Base-by-base conservation (phyloP, 2,329 filamentous ascomycete species). In the Fusarium phyllophilum region DNA sequence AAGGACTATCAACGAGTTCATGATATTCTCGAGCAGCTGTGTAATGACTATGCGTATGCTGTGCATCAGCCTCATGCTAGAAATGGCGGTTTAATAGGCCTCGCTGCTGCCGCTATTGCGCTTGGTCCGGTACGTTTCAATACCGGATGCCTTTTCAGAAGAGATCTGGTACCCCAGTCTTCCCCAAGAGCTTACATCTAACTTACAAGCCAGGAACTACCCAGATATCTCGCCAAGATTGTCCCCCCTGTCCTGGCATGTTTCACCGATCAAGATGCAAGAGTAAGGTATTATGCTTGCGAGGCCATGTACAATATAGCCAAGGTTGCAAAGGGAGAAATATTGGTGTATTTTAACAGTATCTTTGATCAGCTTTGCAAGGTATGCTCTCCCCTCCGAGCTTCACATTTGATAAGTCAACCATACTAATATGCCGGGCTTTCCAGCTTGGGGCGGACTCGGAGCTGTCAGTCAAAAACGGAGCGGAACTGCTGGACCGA, bases 241-340 rank as follows among this genome's bases (percentile, higher is more conserved):
- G 96, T 99, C 1, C 96, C 96, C 51, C 97, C 97, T 7, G 96
- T 99, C 10, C 89, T 99, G 51, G 96, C 96, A 59, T 99, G 97
- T 86, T 99, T 99, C 83, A 94, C 94, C 66, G 97, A 99, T 78
- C 96, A 98, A 85, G 96, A 99, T 92, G 95, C 96, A 34, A 90
- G 96, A 66, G 96, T 98, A 38, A 90, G 96, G 74, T 99, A 99
- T 83, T 99, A 99, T 84, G 96, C 96, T 31, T 99, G 96, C 84
- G 96, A 99, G 86, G 97, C 95, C 83, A 99, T 99, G 96, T 99
- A 99, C 85, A 99, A 99, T 83, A 99, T 99, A 80, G 95, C 96
- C 80, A 99, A 99, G 85, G 96, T 99, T 54, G 96, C 96, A 69
- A 99, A 99, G 84, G 96, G 97, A 42, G 96, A 99, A 83, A 96